Evolutionary conservation across 2,329 filamentous ascomycete species (phyloP).

Genomic region (Endoconidiophora polonica): DNA sequence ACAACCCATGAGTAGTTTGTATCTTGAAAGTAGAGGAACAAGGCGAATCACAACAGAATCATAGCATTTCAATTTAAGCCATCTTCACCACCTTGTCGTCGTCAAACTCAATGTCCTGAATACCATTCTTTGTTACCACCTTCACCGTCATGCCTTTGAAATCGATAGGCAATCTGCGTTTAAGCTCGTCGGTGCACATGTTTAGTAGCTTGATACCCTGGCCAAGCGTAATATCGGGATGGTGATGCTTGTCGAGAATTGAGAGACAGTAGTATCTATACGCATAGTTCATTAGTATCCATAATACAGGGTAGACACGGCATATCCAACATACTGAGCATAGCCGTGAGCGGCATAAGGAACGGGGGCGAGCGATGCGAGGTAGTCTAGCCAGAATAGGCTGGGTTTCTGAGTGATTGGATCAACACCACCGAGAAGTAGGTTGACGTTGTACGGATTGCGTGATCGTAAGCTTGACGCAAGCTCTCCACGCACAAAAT

Average conservation of each 20-base stretch:
- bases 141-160: conserved; percentile 97
- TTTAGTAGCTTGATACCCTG: conserved; percentile 82
- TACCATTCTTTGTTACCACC: conserved; percentile 85
- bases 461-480: conserved; percentile 78
- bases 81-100: conserved; percentile 56
- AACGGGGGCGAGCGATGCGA: conserved; percentile 71
- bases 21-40: neutral
- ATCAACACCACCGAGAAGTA: conserved; percentile 86
- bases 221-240: conserved; percentile 78
- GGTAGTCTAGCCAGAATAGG: conserved; percentile 94
- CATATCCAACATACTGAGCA: conserved; percentile 53
- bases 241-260: conserved; percentile 95
- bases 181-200: conserved; percentile 94
- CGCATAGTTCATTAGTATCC: neutral
- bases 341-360: conserved; percentile 97
- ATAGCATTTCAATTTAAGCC: conserved; percentile 26
- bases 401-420: conserved; percentile 79
- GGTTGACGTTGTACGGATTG: conserved; percentile 92
- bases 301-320: neutral
- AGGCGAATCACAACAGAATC: conserved; percentile 4
- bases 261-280: conserved; percentile 88
- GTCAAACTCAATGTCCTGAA: conserved; percentile 70
- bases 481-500: conserved; percentile 88
- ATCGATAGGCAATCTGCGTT: conserved; percentile 90
- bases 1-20: conserved; percentile 4